Evolutionary conservation across 148 eudicot species (phyloP).

Genomic region (Rhododendron henanense): DNA sequence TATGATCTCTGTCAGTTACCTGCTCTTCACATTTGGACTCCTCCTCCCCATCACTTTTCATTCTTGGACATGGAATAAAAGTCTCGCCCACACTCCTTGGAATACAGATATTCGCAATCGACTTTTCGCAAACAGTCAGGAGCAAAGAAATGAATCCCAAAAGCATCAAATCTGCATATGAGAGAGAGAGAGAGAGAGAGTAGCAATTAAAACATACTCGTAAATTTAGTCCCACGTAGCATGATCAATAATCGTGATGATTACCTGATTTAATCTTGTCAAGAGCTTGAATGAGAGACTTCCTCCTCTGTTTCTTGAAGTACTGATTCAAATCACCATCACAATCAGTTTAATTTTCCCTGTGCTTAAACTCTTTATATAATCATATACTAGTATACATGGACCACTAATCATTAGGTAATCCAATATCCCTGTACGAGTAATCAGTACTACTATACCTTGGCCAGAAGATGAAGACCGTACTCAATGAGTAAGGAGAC

Average conservation of each 20-base stretch:
- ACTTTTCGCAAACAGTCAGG: constrained; percentile 23
- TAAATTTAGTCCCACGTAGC: too few species aligned
- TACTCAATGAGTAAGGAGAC: constrained; percentile 37
- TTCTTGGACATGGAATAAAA: constrained; percentile 35
- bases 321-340: constrained; percentile 19
- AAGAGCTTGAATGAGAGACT: constrained; percentile 32
- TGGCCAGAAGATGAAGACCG: constrained; percentile 31
- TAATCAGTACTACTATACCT: constrained; percentile 13
- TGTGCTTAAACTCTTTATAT: neutral
- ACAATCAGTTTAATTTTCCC: neutral
- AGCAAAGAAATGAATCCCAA: constrained; percentile 45
- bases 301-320: constrained; percentile 31
- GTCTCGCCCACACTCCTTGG: constrained; percentile 18
- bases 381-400: too few species aligned
- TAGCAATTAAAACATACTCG: neutral
- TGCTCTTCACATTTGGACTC: constrained; percentile 32
- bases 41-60: constrained; percentile 18
- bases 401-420: too few species aligned
- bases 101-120: constrained; percentile 35
- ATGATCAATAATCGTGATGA: neutral
- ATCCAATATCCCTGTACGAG: too few species aligned
- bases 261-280: constrained; percentile 44
- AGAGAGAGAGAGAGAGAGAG: neutral
- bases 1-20: constrained; percentile 9
- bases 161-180: constrained; percentile 35